Percentiles rank a stretch among this genome's conserved stretches.
Evolutionary conservation across 2,329 filamentous ascomycete genomes (phyloP).

Genomic region (Trichoderma endophyticum): DNA sequence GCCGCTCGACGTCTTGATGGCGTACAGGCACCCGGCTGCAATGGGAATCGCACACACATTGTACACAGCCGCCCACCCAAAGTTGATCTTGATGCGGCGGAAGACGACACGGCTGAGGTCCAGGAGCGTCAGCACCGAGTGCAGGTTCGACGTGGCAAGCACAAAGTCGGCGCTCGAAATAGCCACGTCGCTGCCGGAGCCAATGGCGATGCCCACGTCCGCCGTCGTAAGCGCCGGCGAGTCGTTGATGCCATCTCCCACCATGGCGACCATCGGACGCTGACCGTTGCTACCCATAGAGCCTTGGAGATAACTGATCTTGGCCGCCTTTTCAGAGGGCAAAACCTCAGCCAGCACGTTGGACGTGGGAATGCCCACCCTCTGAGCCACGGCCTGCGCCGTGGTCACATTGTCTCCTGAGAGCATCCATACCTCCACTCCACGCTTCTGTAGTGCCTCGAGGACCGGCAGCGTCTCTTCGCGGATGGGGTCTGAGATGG

Average conservation of each 20-base stretch:
- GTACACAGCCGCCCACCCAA: slow-evolving; percentile 80
- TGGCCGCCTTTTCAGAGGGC: slow-evolving; percentile 75
- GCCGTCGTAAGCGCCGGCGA: slow-evolving; percentile 75
- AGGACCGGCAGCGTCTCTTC: slow-evolving; percentile 67
- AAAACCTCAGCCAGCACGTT: slow-evolving; percentile 87
- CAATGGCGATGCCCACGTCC: slow-evolving; percentile 81
- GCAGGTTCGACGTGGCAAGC: slow-evolving; percentile 68
- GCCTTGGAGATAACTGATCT: slow-evolving; percentile 62
- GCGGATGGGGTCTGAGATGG: slow-evolving; percentile 78
- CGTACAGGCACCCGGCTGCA: slow-evolving; percentile 75
- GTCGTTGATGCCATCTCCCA: slow-evolving; percentile 89
- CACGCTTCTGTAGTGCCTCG: slow-evolving; percentile 57
- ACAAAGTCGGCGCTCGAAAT: slow-evolving; percentile 80
- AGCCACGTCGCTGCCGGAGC: slow-evolving; percentile 79
- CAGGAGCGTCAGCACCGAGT: slow-evolving; percentile 68
- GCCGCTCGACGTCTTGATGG: slow-evolving; percentile 44
- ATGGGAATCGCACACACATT: slow-evolving; percentile 76
- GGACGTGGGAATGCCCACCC: slow-evolving; percentile 67
- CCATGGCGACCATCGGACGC: slow-evolving; percentile 68
- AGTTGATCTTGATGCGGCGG: slow-evolving; percentile 77
- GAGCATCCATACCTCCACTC: slow-evolving; percentile 83
- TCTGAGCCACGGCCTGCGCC: slow-evolving; percentile 71
- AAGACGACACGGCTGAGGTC: slow-evolving; percentile 71
- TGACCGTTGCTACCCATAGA: slow-evolving; percentile 41
- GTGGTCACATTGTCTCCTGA: slow-evolving; percentile 89